A percentile compares a stretch with the other conserved stretches of the same genome.
Evolutionary conservation across 2,329 filamentous ascomycete species (phyloP).

Genomic region (Didymellaceae sp.): DNA sequence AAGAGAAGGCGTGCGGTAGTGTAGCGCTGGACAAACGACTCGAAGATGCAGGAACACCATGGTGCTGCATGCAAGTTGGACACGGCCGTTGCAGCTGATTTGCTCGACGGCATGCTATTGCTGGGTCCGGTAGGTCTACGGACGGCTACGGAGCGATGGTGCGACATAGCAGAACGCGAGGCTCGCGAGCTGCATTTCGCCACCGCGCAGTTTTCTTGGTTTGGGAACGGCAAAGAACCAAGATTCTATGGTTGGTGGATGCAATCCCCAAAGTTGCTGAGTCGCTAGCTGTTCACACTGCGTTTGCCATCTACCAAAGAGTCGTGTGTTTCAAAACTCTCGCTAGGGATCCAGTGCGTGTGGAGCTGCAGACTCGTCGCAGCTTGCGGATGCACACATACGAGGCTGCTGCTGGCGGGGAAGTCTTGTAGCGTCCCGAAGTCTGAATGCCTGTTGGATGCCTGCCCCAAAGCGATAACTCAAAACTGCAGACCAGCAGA

Average conservation of each 20-base stretch:
- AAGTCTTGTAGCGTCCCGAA: constrained; percentile 9
- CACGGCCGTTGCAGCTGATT: constrained; percentile 40
- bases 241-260: constrained; percentile 25
- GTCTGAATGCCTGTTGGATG: constrained; percentile 12
- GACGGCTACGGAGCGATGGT: constrained; percentile 40
- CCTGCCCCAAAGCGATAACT: constrained; percentile 1
- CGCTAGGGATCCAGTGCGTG: constrained; percentile 3
- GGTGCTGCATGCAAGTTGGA: constrained; percentile 21
- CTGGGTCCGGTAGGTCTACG: constrained; percentile 25
- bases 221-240: constrained; percentile 4
- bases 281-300: constrained; percentile 15
- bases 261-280: constrained; percentile 21
- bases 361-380: constrained; percentile 21
- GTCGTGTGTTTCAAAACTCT: constrained; percentile 35
- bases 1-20: constrained; percentile 21
- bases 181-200: constrained; percentile 32
- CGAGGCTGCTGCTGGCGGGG: constrained; percentile 18
- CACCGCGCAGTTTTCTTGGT: constrained; percentile 17
- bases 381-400: constrained; percentile 18
- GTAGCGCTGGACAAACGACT: constrained; percentile 25
- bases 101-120: constrained; percentile 32
- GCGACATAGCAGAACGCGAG: constrained; percentile 38
- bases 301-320: constrained; percentile 9
- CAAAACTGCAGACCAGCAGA: background rate
- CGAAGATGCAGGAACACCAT: constrained; percentile 38